Evolutionary conservation across 305 asterid genomes (phyloP).

Genomic region (Fraxinus sp.): DNA sequence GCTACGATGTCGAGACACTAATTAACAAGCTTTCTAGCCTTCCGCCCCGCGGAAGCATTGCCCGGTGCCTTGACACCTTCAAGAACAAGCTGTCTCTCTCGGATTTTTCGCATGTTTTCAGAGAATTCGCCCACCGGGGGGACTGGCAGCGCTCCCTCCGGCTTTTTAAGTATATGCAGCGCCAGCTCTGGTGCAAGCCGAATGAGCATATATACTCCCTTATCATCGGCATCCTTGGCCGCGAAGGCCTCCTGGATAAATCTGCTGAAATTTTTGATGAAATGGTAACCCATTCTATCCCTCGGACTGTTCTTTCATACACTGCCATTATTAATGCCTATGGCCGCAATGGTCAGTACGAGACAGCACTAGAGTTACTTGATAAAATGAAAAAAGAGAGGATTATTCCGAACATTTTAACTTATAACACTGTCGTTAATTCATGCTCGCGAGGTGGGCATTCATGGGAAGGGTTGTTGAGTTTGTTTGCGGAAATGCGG

Average conservation of each 20-base stretch:
- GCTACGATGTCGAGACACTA: slow-evolving; percentile 92
- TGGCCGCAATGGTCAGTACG: slow-evolving; percentile 84
- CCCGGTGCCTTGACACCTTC: slow-evolving; percentile 86
- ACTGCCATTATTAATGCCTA: slow-evolving; percentile 86
- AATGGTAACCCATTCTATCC: slow-evolving; percentile 61
- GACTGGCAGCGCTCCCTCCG: slow-evolving; percentile 98
- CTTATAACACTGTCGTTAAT: slow-evolving; percentile 81
- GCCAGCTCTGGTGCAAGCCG: slow-evolving; percentile 95
- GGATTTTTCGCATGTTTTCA: slow-evolving; percentile 73
- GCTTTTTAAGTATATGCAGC: slow-evolving; percentile 90
- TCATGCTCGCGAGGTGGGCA: slow-evolving; percentile 91
- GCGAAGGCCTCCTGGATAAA: slow-evolving; percentile 88
- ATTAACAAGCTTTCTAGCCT: slow-evolving; percentile 92
- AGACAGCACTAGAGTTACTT: slow-evolving; percentile 59
- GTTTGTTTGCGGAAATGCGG: slow-evolving; percentile 93
- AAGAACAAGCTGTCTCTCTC: slow-evolving; percentile 82
- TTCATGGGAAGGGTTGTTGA: slow-evolving; percentile 89
- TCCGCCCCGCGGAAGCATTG: slow-evolving; percentile 98
- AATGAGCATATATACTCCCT: slow-evolving; percentile 85
- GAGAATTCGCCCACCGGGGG: slow-evolving; percentile 81
- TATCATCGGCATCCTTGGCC: slow-evolving; percentile 74
- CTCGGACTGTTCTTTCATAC: slow-evolving; percentile 68
- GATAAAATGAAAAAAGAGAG: slow-evolving; percentile 77
- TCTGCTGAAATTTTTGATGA: slow-evolving; percentile 82
- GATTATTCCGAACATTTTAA: slow-evolving; percentile 70